Conservation (phyloP, 345 rosid genomes). For the Rhizophora apiculata region DNA sequence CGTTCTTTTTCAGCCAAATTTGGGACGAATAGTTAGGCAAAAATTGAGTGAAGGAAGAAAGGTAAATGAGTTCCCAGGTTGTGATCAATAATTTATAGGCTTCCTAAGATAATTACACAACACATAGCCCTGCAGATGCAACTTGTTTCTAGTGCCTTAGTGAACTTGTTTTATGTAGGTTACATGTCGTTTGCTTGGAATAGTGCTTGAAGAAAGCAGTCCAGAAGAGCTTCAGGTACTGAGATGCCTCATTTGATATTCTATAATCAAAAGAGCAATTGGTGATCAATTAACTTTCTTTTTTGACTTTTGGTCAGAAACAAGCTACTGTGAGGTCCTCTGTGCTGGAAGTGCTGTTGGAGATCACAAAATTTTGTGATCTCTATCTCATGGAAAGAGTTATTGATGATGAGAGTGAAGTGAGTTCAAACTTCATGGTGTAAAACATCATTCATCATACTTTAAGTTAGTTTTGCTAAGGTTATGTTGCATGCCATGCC, state of each 20-base stretch:
- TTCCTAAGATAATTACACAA: too few species aligned
- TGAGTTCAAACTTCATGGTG: constrained; percentile 33
- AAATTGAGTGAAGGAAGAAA: constrained; percentile 89
- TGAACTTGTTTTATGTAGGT: constrained; percentile 45
- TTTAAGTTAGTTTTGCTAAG: constrained; percentile 10
- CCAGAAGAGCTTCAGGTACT: constrained; percentile 85
- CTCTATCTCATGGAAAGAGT: constrained; percentile 99
- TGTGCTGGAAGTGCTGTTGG: constrained; percentile 87
- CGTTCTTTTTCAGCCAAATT: constrained; percentile 50
- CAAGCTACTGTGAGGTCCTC: constrained; percentile 88
- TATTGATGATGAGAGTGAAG: constrained; percentile 86
- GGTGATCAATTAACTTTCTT: constrained; percentile 7
- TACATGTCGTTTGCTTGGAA: constrained; percentile 88
- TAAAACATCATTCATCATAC: not conserved
- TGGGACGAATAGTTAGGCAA: constrained; percentile 82
- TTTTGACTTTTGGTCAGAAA: constrained; percentile 43
- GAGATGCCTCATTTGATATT: not conserved
- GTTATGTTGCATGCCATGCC: not conserved
- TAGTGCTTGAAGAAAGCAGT: constrained; percentile 79
- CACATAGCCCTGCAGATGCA: too few species aligned
- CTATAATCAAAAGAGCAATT: constrained; percentile 6
- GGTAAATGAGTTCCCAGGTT: constrained; percentile 32
- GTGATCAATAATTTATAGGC: too few species aligned
- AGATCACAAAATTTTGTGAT: constrained; percentile 85
- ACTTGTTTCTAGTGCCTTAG: too few species aligned